Evolutionary conservation across 2,329 filamentous ascomycete species (phyloP).

Genomic region (Ceratocystiopsis brevicomis): DNA sequence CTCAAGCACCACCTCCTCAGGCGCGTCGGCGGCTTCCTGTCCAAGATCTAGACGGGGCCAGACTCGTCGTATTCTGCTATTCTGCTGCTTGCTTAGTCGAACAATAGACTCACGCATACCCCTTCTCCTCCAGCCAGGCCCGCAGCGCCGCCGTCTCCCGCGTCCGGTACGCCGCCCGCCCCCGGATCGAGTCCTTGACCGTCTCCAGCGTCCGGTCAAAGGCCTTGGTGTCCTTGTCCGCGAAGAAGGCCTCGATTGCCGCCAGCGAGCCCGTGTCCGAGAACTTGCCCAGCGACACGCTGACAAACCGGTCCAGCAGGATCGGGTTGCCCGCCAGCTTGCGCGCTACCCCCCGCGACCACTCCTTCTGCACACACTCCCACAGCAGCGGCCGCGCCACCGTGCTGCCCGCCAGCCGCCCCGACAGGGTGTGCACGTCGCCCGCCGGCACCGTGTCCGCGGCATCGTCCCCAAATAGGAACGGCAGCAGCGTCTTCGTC

Average conservation of each 20-base stretch:
- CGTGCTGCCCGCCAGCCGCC: slow-evolving; percentile 52
- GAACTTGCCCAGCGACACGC: slow-evolving; percentile 60
- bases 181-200: slow-evolving; percentile 68
- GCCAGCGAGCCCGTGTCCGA: slow-evolving; percentile 47
- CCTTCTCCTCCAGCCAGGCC: slow-evolving; percentile 24
- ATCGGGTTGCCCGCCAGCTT: slow-evolving; percentile 65
- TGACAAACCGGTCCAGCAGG: slow-evolving; percentile 74
- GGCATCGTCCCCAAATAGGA: slow-evolving; percentile 48
- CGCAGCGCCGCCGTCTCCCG: slow-evolving; percentile 54
- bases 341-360: slow-evolving; percentile 46
- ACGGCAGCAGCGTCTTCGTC: slow-evolving; percentile 46
- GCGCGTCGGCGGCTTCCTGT: too few species aligned
- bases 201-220: slow-evolving; percentile 77
- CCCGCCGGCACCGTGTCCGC: slow-evolving; percentile 54
- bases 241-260: slow-evolving; percentile 75
- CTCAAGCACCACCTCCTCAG: slow-evolving; percentile 10
- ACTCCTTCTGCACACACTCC: slow-evolving; percentile 72
- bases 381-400: slow-evolving; percentile 59
- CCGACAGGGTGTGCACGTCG: slow-evolving; percentile 72
- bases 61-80: too few species aligned
- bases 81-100: too few species aligned
- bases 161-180: slow-evolving; percentile 63
- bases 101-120: slow-evolving; percentile 1
- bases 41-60: too few species aligned
- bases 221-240: slow-evolving; percentile 62